phyloP scores from a whole-genome alignment of 495 filamentous ascomycete species.

The Podospora tetraspora region DNA sequence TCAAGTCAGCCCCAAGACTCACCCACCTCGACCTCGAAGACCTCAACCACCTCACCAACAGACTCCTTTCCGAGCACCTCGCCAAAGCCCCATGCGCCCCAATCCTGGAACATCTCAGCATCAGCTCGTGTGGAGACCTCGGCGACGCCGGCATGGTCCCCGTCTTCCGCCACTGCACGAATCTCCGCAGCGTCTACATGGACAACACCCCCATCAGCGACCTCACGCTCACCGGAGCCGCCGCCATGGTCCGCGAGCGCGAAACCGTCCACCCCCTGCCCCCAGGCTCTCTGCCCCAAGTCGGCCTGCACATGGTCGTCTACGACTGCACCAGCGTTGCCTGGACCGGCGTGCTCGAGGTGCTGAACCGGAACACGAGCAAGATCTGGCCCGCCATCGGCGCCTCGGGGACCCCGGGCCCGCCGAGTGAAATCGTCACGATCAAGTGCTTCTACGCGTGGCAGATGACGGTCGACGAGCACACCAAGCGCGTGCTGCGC shows the following conservation, averaged over 20 bases:
- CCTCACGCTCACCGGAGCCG: slow-evolving; percentile 80
- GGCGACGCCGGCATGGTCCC: slow-evolving; percentile 82
- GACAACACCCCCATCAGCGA: slow-evolving; percentile 93
- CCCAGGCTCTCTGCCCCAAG: slow-evolving; percentile 12
- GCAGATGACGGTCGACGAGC: slow-evolving; percentile 91
- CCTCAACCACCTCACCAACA: slow-evolving; percentile 69
- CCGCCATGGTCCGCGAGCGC: slow-evolving; percentile 64
- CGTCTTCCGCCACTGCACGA: slow-evolving; percentile 67
- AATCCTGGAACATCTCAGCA: slow-evolving; percentile 69
- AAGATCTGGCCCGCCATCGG: slow-evolving; percentile 27
- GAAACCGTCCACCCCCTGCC: slow-evolving; percentile 20
- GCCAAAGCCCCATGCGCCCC: slow-evolving; percentile 68
- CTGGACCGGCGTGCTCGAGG: slow-evolving; percentile 85
- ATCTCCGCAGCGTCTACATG: slow-evolving; percentile 69
- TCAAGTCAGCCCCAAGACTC: slow-evolving; percentile 68
- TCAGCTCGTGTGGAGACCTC: slow-evolving; percentile 83
- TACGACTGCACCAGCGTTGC: slow-evolving; percentile 89
- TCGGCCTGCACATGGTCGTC: slow-evolving; percentile 71
- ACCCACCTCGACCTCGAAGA: slow-evolving; percentile 91
- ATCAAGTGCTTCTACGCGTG: slow-evolving; percentile 93
- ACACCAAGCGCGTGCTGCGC: slow-evolving; percentile 73
- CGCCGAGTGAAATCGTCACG: slow-evolving; percentile 68
- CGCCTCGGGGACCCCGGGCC: slow-evolving; percentile 23
- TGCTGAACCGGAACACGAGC: slow-evolving; percentile 78
- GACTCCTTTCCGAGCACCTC: slow-evolving; percentile 60